Evolutionary conservation across 495 filamentous ascomycete species (phyloP).

Genomic region (Hypoxylon lienhwacheense): DNA sequence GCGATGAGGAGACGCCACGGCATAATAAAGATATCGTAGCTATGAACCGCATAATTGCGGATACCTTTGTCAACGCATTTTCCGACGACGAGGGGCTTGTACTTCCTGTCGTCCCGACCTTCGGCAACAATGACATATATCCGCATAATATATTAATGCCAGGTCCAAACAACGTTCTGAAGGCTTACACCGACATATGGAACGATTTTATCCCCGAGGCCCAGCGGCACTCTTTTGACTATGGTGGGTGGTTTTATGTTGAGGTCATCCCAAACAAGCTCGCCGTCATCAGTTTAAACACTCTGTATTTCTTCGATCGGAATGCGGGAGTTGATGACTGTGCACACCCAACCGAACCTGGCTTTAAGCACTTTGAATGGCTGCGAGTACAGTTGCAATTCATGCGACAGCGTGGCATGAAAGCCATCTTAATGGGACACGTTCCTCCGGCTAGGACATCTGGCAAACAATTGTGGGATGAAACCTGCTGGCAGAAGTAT

Average conservation of each 20-base stretch:
- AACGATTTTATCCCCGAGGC: constrained; percentile 84
- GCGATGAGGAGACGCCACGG: constrained; percentile 81
- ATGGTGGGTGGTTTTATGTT: constrained; percentile 90
- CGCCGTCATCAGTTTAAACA: constrained; percentile 93
- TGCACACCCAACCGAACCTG: constrained; percentile 71
- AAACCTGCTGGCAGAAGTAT: constrained; percentile 97
- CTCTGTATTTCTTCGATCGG: constrained; percentile 90
- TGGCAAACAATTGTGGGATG: constrained; percentile 84
- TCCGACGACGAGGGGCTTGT: constrained; percentile 57
- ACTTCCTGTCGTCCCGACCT: constrained; percentile 84
- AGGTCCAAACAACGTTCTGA: constrained; percentile 85
- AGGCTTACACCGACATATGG: constrained; percentile 75
- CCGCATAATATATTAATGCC: constrained; percentile 91
- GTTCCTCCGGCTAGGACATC: constrained; percentile 86
- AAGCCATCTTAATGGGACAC: constrained; percentile 92
- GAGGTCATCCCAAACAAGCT: constrained; percentile 88
- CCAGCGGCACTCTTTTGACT: constrained; percentile 87
- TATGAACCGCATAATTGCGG: constrained; percentile 72
- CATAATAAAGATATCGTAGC: constrained; percentile 69
- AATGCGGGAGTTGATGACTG: constrained; percentile 95
- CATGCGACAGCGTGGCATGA: constrained; percentile 81
- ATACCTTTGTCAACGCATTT: constrained; percentile 77
- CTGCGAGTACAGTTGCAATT: constrained; percentile 86
- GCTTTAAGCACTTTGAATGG: constrained; percentile 96
- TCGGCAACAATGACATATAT: constrained; percentile 97